These are phyloP conservation scores for Coniochaeta hoffmannii DNA, from an alignment of 2,329 filamentous ascomycete genomes.

Conservation along the genomic window DNA sequence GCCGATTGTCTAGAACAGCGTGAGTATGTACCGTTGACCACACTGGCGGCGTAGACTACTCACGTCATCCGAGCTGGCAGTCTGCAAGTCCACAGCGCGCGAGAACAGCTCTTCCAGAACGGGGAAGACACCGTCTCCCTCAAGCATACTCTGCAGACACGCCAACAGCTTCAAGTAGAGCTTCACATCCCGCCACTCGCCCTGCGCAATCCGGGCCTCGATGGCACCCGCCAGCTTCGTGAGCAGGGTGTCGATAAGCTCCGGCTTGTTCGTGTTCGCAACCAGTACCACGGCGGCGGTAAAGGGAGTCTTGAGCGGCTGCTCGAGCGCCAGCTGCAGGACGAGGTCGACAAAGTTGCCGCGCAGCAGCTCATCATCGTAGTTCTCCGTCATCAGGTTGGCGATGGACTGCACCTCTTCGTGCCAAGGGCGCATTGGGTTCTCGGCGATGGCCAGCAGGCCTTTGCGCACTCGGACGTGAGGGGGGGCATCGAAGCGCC, in stretches of 20 bases:
- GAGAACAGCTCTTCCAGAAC: slow-evolving; percentile 85
- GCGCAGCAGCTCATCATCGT: slow-evolving; percentile 75
- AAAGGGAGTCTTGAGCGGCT: slow-evolving; percentile 97
- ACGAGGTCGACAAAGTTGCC: slow-evolving; percentile 65
- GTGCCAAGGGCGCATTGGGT: slow-evolving; percentile 67
- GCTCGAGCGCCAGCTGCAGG: slow-evolving; percentile 74
- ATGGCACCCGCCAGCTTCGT: slow-evolving; percentile 50
- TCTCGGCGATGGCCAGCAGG: slow-evolving; percentile 74
- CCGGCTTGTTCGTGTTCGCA: slow-evolving; percentile 69
- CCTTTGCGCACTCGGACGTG: slow-evolving; percentile 69
- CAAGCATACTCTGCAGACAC: slow-evolving; percentile 73
- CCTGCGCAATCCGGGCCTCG: slow-evolving; percentile 61
- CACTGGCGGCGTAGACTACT: slow-evolving; percentile 25
- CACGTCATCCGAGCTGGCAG: slow-evolving; percentile 86
- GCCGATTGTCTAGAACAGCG: slow-evolving; percentile 46
- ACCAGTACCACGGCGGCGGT: slow-evolving; percentile 76
- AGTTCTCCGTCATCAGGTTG: slow-evolving; percentile 71
- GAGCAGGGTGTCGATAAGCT: slow-evolving; percentile 66
- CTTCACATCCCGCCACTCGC: slow-evolving; percentile 88
- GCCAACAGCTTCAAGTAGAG: slow-evolving; percentile 81
- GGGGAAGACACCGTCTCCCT: slow-evolving; percentile 78
- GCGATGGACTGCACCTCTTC: slow-evolving; percentile 72
- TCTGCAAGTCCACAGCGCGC: slow-evolving; percentile 87
- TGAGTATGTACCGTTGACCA: neutral
- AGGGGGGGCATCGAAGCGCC: slow-evolving; percentile 63